Base-by-base conservation (phyloP, 2,329 filamentous ascomycete genomes). In the Dendrostoma leiphaemia region DNA sequence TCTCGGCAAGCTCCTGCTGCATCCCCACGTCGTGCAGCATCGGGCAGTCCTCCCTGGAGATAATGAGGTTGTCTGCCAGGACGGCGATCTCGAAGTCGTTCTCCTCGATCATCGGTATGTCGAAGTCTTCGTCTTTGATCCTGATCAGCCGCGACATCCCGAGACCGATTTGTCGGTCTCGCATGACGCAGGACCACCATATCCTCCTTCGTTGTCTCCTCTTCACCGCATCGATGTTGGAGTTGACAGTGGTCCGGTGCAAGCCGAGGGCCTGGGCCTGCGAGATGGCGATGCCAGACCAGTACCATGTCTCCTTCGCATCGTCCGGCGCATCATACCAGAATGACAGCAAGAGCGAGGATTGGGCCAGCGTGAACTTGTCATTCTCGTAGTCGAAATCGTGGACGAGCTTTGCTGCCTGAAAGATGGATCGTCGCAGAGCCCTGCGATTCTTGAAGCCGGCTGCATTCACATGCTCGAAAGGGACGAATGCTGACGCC, bases 171-270 rank as follows among this genome's bases (percentile, higher is more conserved):
- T 97, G 80, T 46, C 92, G 88, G 71, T 97, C 93, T 51, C 92
- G 87, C 84, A 96, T 96, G 66, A 96, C 96, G 60, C 90, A 95
- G 29, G 90, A 96, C 93, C 93, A 97, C 93, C 93, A 97, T 62
- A 97, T 94, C 50, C 92, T 82, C 74, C 96, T 96, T 89, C 92
- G 96, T 48, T 97, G 75, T 64, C 85, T 90, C 66, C 91, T 89
- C 64, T 89, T 88, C 50, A 83, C 79, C 3, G 75, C 71, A 35
- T 88, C 81, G 82, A 96, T 90, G 62, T 83, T 86, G 8, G 89
- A 12, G 54, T 86, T 88, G 19, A 74, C 76, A 2, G 91, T 91
- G 64, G 96, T 90, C 59, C 92, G 88, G 70, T 97, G 91, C 17
- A 97, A 79, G 6, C 93, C 92, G 60, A 97, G 96, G 12, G 92